Evolutionary conservation across 306 rosid genomes (phyloP), one percentile per base, ranked within the genome.

Genomic region (Fragaria ananassa): DNA sequence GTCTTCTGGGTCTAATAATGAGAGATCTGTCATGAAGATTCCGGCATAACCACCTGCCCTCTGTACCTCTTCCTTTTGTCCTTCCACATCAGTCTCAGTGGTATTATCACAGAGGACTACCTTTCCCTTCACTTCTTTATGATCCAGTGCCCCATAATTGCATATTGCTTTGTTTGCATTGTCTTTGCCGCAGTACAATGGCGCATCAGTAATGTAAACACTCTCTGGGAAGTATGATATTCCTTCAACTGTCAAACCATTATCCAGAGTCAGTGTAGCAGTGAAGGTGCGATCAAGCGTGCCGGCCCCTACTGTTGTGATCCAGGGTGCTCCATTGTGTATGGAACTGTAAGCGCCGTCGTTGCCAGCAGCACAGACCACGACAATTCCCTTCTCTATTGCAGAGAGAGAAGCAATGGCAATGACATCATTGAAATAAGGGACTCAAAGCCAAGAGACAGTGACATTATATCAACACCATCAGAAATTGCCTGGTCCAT

Each of bases 401-500:
- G 84, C 77, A 0, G 77, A 77, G 6, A 81, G 53, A 6, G 74
- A 35, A 14, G 68, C 81, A 15, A 70, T 71, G 44, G 70, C 69
- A 23, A 71, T 49, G 49, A 6, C 41, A 45, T 70, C 60, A 0
- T 45, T 17, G 63, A 37, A 47, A 29, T 70, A 76, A 6, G 4
- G 6, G 21, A 8, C 1, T 25, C 46, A 6, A 57, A 57, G 14
- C 74, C 76, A 17, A 76, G 5, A 5, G 74, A 76, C 54, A 68
- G 2, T 0, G 76, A 80, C 15, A 79, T 34, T 25, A 72, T 27
- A 27, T 79, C 74, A 53, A 79, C 70, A 0, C 82, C 74, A 29
- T 67, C 75, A 18, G 50, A 9, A 15, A 80, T 80, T 18, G 79
- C 83, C 31, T 60, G 25, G 47, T 80, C 83, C 63, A 80, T 51